A percentile compares a stretch with the other conserved stretches of the same genome.
These are phyloP conservation scores for Globisporangium iwayamae DNA, from an alignment of 352 stramenopile species.

Conservation along the genomic window DNA sequence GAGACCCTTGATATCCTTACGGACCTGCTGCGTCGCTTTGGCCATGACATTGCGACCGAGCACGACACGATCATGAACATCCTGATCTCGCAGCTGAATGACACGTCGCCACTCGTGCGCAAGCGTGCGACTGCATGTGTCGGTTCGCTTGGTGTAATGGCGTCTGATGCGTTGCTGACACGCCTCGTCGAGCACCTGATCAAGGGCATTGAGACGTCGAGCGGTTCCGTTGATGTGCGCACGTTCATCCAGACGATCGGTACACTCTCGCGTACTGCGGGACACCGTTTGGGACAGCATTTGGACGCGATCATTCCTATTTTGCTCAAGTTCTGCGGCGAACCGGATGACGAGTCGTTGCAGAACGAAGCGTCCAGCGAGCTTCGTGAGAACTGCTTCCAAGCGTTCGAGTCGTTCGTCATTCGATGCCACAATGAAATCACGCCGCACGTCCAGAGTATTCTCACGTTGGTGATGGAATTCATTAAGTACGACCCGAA, in stretches of 20 bases:
- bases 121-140: conserved; percentile 96
- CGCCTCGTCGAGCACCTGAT: conserved; percentile 92
- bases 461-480: conserved; percentile 86
- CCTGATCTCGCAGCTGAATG: conserved; percentile 79
- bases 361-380: conserved; percentile 95
- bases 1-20: conserved; percentile 97
- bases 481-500: conserved; percentile 99
- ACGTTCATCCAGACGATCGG: conserved; percentile 97
- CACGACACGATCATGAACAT: conserved; percentile 89
- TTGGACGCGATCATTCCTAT: conserved; percentile 96
- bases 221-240: conserved; percentile 73
- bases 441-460: conserved; percentile 90
- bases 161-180: conserved; percentile 93
- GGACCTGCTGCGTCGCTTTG: conserved; percentile 96
- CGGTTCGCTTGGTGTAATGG: conserved; percentile 93
- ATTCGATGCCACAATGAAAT: conserved; percentile 95
- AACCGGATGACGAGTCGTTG: conserved; percentile 88
- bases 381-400: conserved; percentile 97
- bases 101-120: conserved; percentile 86
- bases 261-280: conserved; percentile 94
- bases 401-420: conserved; percentile 97
- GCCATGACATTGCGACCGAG: conserved; percentile 83
- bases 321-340: conserved; percentile 93
- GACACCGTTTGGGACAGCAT: conserved; percentile 93
- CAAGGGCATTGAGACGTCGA: conserved; percentile 82